Evolutionary conservation across 192 early-diverging fungal genomes (phyloP).

Genomic region (Entomortierella parvispora): DNA sequence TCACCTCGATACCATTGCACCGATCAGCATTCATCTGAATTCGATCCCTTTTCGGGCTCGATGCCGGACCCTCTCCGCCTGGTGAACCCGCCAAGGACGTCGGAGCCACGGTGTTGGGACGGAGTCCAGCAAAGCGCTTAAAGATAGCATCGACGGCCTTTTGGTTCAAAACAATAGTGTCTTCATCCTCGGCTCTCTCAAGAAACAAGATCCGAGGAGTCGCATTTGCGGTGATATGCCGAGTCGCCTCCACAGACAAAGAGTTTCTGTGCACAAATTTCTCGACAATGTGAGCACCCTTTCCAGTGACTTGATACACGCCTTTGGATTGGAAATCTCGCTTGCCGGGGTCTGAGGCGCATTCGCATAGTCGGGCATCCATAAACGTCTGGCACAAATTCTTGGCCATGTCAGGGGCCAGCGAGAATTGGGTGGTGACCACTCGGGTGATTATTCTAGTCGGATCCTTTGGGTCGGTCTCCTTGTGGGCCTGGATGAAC

Average conservation of each 20-base stretch:
- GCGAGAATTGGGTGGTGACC: constrained; percentile 66
- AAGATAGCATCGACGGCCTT: constrained; percentile 53
- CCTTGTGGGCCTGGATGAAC: constrained; percentile 57
- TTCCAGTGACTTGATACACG: constrained; percentile 57
- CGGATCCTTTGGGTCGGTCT: constrained; percentile 61
- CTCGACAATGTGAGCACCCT: constrained; percentile 61
- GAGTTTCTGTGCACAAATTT: constrained; percentile 58
- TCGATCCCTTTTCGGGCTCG: constrained; percentile 16
- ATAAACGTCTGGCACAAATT: constrained; percentile 64
- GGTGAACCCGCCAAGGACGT: constrained; percentile 1
- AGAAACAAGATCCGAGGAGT: constrained; percentile 44
- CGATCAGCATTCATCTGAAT: constrained; percentile 26
- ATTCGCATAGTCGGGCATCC: constrained; percentile 59
- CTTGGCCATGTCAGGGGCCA: constrained; percentile 66
- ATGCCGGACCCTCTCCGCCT: neutral
- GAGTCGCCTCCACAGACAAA: constrained; percentile 23
- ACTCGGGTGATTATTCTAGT: constrained; percentile 59
- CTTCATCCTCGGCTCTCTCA: constrained; percentile 60
- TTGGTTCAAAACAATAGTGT: constrained; percentile 53
- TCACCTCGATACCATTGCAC: constrained; percentile 55
- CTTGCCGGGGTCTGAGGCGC: constrained; percentile 53
- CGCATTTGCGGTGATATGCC: constrained; percentile 51
- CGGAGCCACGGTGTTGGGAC: constrained; percentile 45
- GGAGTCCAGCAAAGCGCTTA: constrained; percentile 52
- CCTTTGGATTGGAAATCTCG: constrained; percentile 57